Conservation (phyloP, 371 early-diverging fungal genomes). For the Phascolomyces articulosus region DNA sequence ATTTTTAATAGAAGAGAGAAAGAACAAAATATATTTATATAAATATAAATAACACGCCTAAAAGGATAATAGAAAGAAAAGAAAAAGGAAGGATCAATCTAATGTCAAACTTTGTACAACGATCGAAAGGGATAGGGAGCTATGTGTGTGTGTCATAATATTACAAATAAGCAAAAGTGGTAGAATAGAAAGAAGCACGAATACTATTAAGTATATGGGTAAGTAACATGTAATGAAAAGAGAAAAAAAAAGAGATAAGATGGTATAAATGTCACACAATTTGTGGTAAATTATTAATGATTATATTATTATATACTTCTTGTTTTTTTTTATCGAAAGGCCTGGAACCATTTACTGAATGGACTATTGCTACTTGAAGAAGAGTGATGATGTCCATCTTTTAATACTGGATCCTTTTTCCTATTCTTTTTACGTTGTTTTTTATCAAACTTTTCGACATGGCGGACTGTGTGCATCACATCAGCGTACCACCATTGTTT, state of each 20-base stretch:
- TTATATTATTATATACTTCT: neutral
- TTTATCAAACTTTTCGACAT: slow-evolving; percentile 48
- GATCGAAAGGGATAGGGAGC: neutral
- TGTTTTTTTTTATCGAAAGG: neutral
- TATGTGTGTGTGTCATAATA: neutral
- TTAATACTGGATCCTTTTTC: neutral
- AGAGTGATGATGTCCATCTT: neutral
- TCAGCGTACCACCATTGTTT: slow-evolving; percentile 71
- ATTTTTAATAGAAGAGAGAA: too few species aligned
- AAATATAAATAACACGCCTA: neutral
- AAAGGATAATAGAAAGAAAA: neutral
- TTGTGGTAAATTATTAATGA: slow-evolving; percentile 1
- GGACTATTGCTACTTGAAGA: neutral
- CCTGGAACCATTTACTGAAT: neutral
- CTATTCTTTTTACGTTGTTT: slow-evolving; percentile 6
- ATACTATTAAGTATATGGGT: too few species aligned
- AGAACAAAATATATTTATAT: neutral
- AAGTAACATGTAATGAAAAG: too few species aligned
- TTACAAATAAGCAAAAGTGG: slow-evolving; percentile 1
- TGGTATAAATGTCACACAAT: neutral
- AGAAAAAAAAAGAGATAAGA: too few species aligned
- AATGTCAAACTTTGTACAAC: slow-evolving; percentile 1
- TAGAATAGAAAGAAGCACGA: neutral
- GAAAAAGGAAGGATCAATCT: neutral
- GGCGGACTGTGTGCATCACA: slow-evolving; percentile 73